Conservation (phyloP, 371 early-diverging fungal species). For the Encephalitozoon intestinalis region DNA sequence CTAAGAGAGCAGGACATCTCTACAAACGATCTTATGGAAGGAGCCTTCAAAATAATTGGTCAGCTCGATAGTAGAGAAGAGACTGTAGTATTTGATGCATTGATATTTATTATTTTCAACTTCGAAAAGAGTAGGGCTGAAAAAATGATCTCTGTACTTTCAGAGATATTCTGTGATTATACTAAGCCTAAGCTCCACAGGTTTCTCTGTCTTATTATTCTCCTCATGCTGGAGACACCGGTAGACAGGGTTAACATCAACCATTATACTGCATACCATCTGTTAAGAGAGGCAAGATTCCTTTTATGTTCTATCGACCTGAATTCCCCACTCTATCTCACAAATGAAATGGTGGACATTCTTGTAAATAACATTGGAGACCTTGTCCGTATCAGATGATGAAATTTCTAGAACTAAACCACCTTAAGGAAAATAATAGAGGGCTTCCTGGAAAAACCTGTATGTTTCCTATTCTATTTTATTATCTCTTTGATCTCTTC, state of each 20-base stretch:
- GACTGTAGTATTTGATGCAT: not conserved
- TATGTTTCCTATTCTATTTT: too few relatives aligned
- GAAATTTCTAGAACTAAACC: not conserved
- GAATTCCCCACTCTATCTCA: not conserved
- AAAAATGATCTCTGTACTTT: not conserved
- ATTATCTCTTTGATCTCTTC: not conserved
- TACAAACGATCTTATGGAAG: not conserved
- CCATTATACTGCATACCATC: not conserved
- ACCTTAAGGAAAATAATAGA: too few relatives aligned
- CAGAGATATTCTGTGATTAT: not conserved
- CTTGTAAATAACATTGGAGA: not conserved
- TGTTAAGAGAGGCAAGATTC: not conserved
- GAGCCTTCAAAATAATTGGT: not conserved
- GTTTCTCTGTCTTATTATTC: not conserved
- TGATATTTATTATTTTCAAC: constrained; percentile 3
- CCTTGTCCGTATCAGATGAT: not conserved
- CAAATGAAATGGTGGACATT: not conserved
- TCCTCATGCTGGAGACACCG: not conserved
- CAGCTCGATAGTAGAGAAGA: not conserved
- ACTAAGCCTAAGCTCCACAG: not conserved
- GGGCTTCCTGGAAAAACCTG: too few relatives aligned
- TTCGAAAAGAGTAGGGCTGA: not conserved
- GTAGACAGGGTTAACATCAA: not conserved
- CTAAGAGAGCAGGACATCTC: not conserved
- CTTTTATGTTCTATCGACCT: not conserved